Conservation (phyloP, 768 basidiomycete genomes). For the Pleurotus tuoliensis region DNA sequence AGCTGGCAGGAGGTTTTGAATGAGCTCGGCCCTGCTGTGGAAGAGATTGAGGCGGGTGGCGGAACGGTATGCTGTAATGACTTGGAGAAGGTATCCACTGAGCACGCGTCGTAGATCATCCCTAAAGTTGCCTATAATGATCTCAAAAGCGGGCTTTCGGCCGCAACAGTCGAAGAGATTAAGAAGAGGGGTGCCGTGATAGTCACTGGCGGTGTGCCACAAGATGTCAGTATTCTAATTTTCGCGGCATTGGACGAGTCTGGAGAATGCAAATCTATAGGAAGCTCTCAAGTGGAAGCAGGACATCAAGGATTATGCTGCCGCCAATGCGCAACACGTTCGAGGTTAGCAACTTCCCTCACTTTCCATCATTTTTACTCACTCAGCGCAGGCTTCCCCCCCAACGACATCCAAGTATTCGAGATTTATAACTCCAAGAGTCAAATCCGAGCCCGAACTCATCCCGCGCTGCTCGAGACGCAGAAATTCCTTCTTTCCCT, state of each 20-base stretch:
- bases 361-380: not conserved
- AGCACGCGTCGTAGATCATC: conserved; percentile 35
- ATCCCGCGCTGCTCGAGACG: conserved; percentile 52
- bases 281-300: conserved; percentile 60
- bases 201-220: conserved; percentile 52
- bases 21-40: conserved; percentile 41
- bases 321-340: conserved; percentile 39
- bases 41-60: conserved; percentile 45
- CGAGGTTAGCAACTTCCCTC: conserved; percentile 32
- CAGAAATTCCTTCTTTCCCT: conserved; percentile 56
- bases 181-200: conserved; percentile 53
- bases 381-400: conserved; percentile 51
- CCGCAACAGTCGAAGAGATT: conserved; percentile 38
- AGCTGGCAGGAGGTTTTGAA: conserved; percentile 54
- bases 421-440: conserved; percentile 68
- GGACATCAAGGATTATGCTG: conserved; percentile 50
- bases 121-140: conserved; percentile 44
- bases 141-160: conserved; percentile 42
- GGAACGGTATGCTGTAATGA: conserved; percentile 33
- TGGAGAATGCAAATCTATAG: conserved; percentile 21
- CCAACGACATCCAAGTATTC: conserved; percentile 64
- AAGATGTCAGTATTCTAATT: conserved; percentile 35
- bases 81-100: not conserved
- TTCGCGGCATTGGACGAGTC: not conserved
- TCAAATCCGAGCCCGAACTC: conserved; percentile 67